phyloP scores from a whole-genome alignment of 345 rosid species.

The Odontarrhena argentea region DNA sequence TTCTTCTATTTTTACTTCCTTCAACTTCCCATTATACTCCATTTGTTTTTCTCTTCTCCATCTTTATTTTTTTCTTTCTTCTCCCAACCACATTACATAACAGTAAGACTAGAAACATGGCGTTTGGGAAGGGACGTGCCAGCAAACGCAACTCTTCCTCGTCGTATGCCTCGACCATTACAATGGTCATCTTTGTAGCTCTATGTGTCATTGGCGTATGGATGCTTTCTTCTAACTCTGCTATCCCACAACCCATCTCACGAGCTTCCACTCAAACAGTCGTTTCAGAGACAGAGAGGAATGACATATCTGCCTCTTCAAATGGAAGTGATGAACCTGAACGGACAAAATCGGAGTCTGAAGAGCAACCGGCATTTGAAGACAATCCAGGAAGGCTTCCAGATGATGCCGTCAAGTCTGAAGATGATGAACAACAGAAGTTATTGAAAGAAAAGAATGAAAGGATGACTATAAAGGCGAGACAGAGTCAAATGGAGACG shows the following conservation, averaged over 20 bases:
- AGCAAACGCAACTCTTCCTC: constrained; percentile 53
- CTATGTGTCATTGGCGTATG: constrained; percentile 76
- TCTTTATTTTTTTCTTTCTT: constrained; percentile 19
- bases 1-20: constrained; percentile 31
- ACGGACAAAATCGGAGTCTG: constrained; percentile 38
- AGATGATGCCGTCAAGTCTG: constrained; percentile 75
- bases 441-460: constrained; percentile 43
- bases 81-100: not conserved
- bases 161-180: constrained; percentile 66
- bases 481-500: constrained; percentile 38
- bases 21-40: constrained; percentile 40
- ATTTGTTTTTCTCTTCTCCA: not conserved
- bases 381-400: constrained; percentile 91
- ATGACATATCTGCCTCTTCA: constrained; percentile 31
- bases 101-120: constrained; percentile 43
- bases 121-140: constrained; percentile 58
- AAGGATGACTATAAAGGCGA: constrained; percentile 30
- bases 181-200: constrained; percentile 63
- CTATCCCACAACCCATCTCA: constrained; percentile 46
- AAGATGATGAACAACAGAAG: constrained; percentile 39
- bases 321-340: constrained; percentile 26
- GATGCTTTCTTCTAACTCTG: constrained; percentile 68
- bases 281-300: constrained; percentile 35
- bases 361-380: constrained; percentile 48
- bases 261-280: constrained; percentile 43